These are phyloP conservation scores for Leishmania martiniquensis DNA, from an alignment of 208 protist genomes.

Conservation along the genomic window DNA sequence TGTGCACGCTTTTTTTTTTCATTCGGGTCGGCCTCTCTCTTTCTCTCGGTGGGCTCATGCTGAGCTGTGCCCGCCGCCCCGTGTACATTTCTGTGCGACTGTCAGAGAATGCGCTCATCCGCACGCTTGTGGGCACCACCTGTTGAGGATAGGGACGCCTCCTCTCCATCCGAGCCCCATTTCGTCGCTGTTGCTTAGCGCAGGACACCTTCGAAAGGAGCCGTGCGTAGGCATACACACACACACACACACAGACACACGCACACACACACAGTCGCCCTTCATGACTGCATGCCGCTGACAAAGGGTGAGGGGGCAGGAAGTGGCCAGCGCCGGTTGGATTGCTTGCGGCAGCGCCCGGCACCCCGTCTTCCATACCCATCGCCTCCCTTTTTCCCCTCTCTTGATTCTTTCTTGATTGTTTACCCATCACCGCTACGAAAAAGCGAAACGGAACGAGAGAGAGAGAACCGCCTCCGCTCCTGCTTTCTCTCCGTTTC, in stretches of 20 bases:
- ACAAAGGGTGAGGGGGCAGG: background rate
- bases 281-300: background rate
- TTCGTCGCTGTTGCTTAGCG: background rate
- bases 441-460: background rate
- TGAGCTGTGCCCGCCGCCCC: background rate
- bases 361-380: background rate
- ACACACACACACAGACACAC: constrained; percentile 2
- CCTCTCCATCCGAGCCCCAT: background rate
- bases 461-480: background rate
- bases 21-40: background rate
- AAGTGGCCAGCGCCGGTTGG: background rate
- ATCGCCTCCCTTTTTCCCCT: background rate
- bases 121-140: background rate
- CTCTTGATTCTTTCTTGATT: background rate
- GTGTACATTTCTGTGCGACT: background rate
- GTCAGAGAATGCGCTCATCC: background rate
- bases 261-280: background rate
- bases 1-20: background rate
- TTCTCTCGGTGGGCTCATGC: background rate
- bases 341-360: background rate
- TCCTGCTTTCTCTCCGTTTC: background rate
- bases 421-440: background rate
- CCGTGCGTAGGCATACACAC: background rate
- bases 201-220: background rate
- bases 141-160: background rate